Conservation (phyloP, 306 rosid genomes). For the Pyrus pyrifolia region DNA sequence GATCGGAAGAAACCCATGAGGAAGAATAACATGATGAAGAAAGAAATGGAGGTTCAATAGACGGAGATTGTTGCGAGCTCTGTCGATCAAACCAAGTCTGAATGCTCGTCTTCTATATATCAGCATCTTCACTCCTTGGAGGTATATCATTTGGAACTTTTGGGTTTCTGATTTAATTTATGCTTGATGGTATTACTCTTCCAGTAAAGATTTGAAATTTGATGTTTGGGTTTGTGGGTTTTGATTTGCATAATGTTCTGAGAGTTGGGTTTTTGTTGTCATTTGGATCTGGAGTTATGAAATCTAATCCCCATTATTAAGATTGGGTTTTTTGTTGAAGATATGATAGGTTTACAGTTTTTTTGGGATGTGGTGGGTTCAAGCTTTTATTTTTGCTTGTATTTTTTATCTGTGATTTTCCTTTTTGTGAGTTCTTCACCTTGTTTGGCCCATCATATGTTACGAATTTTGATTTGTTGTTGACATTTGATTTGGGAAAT, state of each 20-base stretch:
- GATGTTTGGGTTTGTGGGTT: neutral
- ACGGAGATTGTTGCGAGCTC: constrained; percentile 4
- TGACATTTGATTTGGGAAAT: neutral
- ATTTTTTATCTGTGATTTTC: neutral
- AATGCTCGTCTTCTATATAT: constrained; percentile 9
- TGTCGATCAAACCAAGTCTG: constrained; percentile 2
- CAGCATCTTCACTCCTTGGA: constrained; percentile 20
- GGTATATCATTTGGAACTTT: neutral
- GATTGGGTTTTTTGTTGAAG: neutral
- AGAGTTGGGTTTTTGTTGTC: neutral
- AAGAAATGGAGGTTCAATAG: neutral
- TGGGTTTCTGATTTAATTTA: neutral
- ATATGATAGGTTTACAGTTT: neutral
- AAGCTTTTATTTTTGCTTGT: neutral
- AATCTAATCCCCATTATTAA: neutral
- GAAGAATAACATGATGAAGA: neutral
- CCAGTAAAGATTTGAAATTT: neutral
- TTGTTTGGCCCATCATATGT: neutral
- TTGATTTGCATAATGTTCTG: neutral
- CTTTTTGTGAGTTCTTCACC: neutral
- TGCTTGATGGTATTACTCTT: neutral
- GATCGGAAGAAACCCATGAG: neutral
- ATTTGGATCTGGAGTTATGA: neutral
- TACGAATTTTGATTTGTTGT: neutral
- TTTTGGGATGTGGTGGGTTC: too few species aligned